Evolutionary conservation across 176 grass and related monocot genomes (phyloP).

Genomic region (Tuctoria greenei): DNA sequence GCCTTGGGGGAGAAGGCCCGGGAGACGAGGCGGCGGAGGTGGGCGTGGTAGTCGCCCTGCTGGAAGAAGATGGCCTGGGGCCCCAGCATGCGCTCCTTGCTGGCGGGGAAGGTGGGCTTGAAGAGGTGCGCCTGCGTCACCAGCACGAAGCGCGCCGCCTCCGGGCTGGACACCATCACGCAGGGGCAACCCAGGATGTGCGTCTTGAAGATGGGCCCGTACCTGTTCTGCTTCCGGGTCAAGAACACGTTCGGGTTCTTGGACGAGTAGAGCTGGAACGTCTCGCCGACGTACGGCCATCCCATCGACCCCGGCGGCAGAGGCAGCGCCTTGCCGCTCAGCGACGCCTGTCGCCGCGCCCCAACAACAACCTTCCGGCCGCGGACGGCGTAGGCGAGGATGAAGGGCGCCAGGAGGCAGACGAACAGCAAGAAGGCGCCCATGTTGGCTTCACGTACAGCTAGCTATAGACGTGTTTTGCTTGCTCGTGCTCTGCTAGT

Average conservation of each 20-base stretch:
- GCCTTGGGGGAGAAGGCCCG: constrained; percentile 87
- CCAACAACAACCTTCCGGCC: background rate
- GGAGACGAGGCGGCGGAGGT: constrained; percentile 74
- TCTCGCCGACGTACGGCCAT: constrained; percentile 92
- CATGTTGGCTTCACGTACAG: constrained; percentile 18
- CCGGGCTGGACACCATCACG: constrained; percentile 95
- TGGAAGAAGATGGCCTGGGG: constrained; percentile 98
- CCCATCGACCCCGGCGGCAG: constrained; percentile 94
- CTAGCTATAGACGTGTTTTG: too few relatives aligned
- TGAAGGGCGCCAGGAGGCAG: constrained; percentile 41
- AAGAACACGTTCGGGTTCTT: constrained; percentile 85
- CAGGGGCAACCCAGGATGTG: constrained; percentile 92
- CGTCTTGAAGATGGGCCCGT: constrained; percentile 93
- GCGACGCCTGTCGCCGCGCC: background rate
- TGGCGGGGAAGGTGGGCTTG: constrained; percentile 94
- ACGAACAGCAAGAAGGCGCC: constrained; percentile 43
- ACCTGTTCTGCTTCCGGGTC: constrained; percentile 62
- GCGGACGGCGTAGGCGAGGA: constrained; percentile 25
- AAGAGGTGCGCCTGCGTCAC: constrained; percentile 92
- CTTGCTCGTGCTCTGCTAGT: too few relatives aligned
- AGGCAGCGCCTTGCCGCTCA: background rate
- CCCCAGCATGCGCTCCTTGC: constrained; percentile 97
- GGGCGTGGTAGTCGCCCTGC: constrained; percentile 84
- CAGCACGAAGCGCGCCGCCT: constrained; percentile 92
- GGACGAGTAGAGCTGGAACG: constrained; percentile 88